phyloP scores from a whole-genome alignment of 2,329 filamentous ascomycete genomes.

The Helotiales sp. region DNA sequence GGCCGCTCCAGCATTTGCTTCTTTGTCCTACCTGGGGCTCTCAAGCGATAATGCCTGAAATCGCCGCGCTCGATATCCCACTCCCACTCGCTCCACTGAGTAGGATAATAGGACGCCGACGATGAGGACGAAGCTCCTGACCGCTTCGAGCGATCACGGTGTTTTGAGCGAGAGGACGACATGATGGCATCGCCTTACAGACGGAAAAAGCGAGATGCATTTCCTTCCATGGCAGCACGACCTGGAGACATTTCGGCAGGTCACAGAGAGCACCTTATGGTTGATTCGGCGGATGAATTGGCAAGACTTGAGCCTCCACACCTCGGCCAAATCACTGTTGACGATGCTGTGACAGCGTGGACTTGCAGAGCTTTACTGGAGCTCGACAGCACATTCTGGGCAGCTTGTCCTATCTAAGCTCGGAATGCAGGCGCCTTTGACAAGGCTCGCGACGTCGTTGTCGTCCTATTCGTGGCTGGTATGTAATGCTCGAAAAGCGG shows the following conservation, averaged over 20 bases:
- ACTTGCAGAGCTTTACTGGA: neutral
- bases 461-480: neutral
- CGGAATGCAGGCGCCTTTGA: neutral
- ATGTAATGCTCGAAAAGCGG: neutral
- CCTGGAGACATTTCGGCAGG: neutral
- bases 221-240: neutral
- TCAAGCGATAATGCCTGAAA: constrained; percentile 5
- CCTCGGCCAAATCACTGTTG: neutral
- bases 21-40: neutral
- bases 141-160: neutral
- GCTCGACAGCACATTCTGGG: neutral
- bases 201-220: neutral
- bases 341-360: neutral
- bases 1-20: neutral
- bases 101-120: neutral
- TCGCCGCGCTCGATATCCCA: neutral
- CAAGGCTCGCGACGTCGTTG: neutral
- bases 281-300: neutral
- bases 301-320: neutral
- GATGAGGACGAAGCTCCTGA: neutral
- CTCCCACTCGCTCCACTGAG: constrained; percentile 13
- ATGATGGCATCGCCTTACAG: constrained; percentile 1
- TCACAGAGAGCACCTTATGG: neutral
- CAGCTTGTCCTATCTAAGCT: neutral
- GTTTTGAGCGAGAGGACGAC: constrained; percentile 5